Evolutionary conservation across 2,329 filamentous ascomycete species (phyloP).

Genomic region (Tolypocladium capitatum): DNA sequence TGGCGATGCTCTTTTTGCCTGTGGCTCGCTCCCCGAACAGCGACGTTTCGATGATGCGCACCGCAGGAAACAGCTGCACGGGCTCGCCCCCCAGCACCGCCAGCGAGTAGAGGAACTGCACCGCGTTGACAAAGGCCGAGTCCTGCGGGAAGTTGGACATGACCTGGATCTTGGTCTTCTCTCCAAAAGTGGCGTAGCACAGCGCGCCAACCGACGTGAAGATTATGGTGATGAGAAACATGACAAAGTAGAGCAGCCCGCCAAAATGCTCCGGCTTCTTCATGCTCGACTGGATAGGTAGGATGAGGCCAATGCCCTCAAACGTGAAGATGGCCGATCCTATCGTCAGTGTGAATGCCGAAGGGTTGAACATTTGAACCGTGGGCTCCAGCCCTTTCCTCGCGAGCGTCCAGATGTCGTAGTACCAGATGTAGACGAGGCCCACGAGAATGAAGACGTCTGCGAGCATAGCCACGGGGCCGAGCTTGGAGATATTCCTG

Average conservation of each 20-base stretch:
- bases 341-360: constrained; percentile 55
- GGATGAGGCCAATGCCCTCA: constrained; percentile 63
- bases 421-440: constrained; percentile 61
- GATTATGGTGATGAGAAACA: constrained; percentile 59
- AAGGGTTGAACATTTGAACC: constrained; percentile 58
- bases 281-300: constrained; percentile 68
- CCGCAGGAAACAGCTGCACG: constrained; percentile 61
- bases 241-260: constrained; percentile 51
- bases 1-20: constrained; percentile 48
- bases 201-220: constrained; percentile 61
- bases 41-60: constrained; percentile 56
- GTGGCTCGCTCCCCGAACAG: constrained; percentile 52
- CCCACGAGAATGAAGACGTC: constrained; percentile 62
- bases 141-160: constrained; percentile 64
- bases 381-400: constrained; percentile 42
- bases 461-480: constrained; percentile 53
- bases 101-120: constrained; percentile 62
- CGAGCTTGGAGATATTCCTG: constrained; percentile 62
- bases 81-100: constrained; percentile 62
- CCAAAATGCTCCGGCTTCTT: constrained; percentile 54
- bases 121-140: constrained; percentile 59
- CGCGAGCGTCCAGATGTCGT: constrained; percentile 46
- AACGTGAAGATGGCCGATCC: constrained; percentile 68
- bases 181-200: constrained; percentile 62
- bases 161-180: constrained; percentile 56